phyloP scores from a whole-genome alignment of 139 green algal species.

The Chlamydomonas incerta region DNA sequence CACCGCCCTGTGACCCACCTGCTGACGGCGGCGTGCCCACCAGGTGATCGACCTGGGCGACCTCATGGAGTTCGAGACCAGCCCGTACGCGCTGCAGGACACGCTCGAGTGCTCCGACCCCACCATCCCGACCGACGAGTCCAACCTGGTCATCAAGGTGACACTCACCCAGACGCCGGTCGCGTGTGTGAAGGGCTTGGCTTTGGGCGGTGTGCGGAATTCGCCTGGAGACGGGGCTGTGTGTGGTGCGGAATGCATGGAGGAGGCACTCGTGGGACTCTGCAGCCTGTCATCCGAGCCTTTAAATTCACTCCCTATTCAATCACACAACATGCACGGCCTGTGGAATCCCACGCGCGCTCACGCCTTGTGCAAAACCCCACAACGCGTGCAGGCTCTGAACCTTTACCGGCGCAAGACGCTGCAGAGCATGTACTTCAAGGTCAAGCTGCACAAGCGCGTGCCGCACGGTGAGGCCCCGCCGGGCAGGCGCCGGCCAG shows the following conservation, averaged over 20 bases:
- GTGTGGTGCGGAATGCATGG: no score
- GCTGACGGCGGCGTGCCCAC: no score
- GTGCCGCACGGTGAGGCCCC: constrained; percentile 96
- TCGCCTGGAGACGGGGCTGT: no score
- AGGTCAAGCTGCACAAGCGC: constrained; percentile 89
- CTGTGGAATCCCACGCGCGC: not conserved
- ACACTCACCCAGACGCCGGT: no score
- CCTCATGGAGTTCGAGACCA: constrained; percentile 80
- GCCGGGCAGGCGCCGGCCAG: no score
- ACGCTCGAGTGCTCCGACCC: constrained; percentile 83
- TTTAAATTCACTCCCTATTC: no score
- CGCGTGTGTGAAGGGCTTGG: no score
- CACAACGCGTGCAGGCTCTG: constrained; percentile 66
- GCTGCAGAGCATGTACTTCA: constrained; percentile 78
- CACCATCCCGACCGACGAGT: constrained; percentile 90
- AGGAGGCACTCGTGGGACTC: no score
- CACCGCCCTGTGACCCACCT: not conserved
- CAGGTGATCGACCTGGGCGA: constrained; percentile 97
- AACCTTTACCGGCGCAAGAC: constrained; percentile 90
- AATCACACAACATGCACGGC: no score
- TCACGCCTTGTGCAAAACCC: not conserved
- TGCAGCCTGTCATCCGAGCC: no score
- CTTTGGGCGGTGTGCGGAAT: no score
- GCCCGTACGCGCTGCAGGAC: constrained; percentile 70
- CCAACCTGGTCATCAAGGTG: constrained; percentile 97